Conservation (phyloP, 352 stramenopile genomes). For the Pythium coloratum region DNA sequence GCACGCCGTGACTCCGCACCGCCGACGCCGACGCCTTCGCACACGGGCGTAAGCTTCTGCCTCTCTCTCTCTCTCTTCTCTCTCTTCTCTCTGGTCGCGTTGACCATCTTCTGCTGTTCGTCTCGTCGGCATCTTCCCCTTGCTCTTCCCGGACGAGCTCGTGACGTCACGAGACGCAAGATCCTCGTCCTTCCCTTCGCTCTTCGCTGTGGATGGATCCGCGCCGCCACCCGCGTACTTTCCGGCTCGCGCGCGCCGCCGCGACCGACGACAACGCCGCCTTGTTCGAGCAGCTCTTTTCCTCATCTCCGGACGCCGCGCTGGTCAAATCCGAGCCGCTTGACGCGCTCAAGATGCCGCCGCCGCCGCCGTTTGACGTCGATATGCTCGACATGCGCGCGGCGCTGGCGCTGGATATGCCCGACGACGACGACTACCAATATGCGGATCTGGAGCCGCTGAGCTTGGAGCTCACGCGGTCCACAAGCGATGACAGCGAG, state of each 20-base stretch:
- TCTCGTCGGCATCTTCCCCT: not conserved
- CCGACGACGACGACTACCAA: conserved; percentile 17
- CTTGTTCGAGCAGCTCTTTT: conserved; percentile 16
- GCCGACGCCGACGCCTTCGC: not conserved
- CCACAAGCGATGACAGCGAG: not conserved
- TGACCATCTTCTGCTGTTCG: not conserved
- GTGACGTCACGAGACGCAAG: too few relatives aligned
- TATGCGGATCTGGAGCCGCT: not conserved
- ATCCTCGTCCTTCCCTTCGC: too few relatives aligned
- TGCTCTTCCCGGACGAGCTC: too few relatives aligned
- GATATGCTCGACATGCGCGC: conserved; percentile 18
- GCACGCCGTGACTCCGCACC: too few relatives aligned
- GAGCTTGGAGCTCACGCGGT: not conserved
- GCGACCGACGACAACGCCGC: conserved; percentile 9
- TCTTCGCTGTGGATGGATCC: conserved; percentile 7
- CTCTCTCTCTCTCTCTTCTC: not conserved
- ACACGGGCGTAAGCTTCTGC: too few relatives aligned
- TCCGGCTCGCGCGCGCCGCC: not conserved
- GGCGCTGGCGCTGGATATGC: conserved; percentile 23
- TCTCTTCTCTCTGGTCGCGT: conserved; percentile 3
- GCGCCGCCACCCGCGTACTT: not conserved
- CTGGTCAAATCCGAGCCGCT: not conserved
- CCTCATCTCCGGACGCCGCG: not conserved
- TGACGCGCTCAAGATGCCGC: not conserved
- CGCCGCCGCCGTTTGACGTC: conserved; percentile 7